Base-by-base conservation (phyloP, 441 rosid genomes). In the Erodium trifolium region DNA sequence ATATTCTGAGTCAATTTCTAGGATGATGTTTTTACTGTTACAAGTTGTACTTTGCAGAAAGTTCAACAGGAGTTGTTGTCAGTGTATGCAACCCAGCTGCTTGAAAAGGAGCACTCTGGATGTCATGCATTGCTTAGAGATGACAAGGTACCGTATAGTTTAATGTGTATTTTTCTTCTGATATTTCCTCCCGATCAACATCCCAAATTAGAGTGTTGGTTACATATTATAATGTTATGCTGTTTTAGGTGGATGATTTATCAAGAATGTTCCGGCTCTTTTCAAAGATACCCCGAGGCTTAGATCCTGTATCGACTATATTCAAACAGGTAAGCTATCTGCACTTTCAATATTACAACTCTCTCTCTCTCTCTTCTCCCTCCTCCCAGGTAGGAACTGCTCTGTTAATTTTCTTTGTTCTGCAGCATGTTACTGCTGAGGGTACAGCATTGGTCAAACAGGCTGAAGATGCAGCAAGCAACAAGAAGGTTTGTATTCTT, bases 81-180 rank as follows among this genome's bases (percentile, higher is more conserved):
- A 2, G 79, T 79, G 14, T 77, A 78, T 79, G 89, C 88, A 59
- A 84, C 67, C 70, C 86, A 84, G 72, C 77, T 94, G 69, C 80
- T 94, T 72, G 98, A 90, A 67, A 94, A 90, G 75, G 99, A 94
- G 85, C 82, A 87, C 76, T 94, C 98, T n/a, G 99, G 99, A 70
- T 92, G 92, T 68, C 92, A 76, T 53, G 87, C 93, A 3, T 84
- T 92, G 87, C 90, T 94, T 65, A 79, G 85, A 80, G 96, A 92
- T 72, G 93, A 92, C 73, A 94, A 92, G 93, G 99, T 93, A 66
- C 23, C 17, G 39, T 51, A 43, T 63, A 7, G 17, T 72, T 69
- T 34, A 31, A 31, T 31, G 16, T 3, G 23, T 34, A 45, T 17
- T 70, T 13, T 14, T 70, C 41, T 71, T 23, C 19, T 19, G 18